Evolutionary conservation across 73 alveolate species (phyloP).

Genomic region (Durusdinium trenchii): DNA sequence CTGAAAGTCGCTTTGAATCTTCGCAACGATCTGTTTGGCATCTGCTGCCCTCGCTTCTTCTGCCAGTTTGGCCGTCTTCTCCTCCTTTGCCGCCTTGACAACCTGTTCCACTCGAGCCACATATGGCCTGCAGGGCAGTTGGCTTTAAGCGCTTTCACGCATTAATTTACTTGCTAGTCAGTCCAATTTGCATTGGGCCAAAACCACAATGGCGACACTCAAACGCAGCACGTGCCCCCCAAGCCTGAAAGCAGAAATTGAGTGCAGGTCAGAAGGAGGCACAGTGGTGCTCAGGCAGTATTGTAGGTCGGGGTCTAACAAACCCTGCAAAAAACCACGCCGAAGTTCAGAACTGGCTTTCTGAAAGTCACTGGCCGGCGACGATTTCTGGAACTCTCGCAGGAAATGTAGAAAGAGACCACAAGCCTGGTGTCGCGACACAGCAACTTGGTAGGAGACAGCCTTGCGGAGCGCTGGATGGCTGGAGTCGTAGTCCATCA

Average conservation of each 20-base stretch:
- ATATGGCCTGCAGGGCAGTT: neutral
- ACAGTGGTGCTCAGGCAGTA: neutral
- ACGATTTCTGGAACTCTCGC: neutral
- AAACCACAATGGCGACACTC: no score
- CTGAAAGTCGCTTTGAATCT: neutral
- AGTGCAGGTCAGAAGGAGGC: neutral
- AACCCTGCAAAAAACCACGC: neutral
- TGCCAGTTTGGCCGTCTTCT: neutral
- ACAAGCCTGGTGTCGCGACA: neutral
- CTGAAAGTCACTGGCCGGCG: neutral
- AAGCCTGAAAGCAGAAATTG: neutral
- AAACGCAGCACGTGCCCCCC: neutral
- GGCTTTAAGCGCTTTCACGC: neutral
- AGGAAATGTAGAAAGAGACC: neutral
- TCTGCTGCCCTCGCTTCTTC: neutral
- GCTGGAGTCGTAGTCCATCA: neutral
- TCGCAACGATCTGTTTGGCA: neutral
- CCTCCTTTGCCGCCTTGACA: neutral
- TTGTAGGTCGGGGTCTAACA: neutral
- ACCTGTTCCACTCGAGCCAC: neutral
- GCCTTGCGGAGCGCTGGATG: neutral
- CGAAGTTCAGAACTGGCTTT: neutral
- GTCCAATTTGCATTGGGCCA: no score
- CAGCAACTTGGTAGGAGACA: neutral
- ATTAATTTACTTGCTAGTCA: no score